Evolutionary conservation across 371 early-diverging fungal species (phyloP), one percentile per base, ranked within the genome.

Genomic region (Phascolomyces articulosus): DNA sequence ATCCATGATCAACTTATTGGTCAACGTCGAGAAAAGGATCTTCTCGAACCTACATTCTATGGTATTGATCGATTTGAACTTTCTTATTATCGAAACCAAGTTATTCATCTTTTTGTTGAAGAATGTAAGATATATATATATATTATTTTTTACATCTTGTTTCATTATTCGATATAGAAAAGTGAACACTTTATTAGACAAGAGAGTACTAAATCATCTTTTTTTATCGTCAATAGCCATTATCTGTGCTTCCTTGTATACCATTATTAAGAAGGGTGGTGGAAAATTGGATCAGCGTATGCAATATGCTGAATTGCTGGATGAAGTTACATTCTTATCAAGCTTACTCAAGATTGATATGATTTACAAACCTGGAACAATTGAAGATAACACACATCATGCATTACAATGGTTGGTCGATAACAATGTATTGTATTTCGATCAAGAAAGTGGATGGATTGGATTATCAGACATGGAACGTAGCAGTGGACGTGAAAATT

Each of bases 11-110:
- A 92, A 49, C 69, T 93, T 38, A 88, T 94, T 66, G 94, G 93
- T 8, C 78, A 85, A 51, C 84, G 91, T 49, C 77, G 72, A 27
- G 75, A 71, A 23, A 87, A 80, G 57, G 94, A 93, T 29, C 77
- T 95, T n/a, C 69, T 95, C 13, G 95, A 95, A 64, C 90, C 91
- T 6, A 91, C 93, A n/a, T 95, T 91, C 70, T 93, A 91, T 68
- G 92, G 91, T 2, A 82, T 88, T 29, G 91, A 91, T 66, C 86
- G 93, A 13, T 95, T 94, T 67, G 94, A 93, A 70, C 74, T 95
- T 1, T 88, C 89, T 49, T 91, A 90, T 66, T 95, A 93, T 70
- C 83, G 95, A 51, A 95, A 95, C 61, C 92, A 93, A 68, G 89
- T 92, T 9, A 92, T 95, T 58, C 94, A 94, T 59, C 66, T 94